Conservation (phyloP, 2,329 filamentous ascomycete genomes). For the Claviceps africana region DNA sequence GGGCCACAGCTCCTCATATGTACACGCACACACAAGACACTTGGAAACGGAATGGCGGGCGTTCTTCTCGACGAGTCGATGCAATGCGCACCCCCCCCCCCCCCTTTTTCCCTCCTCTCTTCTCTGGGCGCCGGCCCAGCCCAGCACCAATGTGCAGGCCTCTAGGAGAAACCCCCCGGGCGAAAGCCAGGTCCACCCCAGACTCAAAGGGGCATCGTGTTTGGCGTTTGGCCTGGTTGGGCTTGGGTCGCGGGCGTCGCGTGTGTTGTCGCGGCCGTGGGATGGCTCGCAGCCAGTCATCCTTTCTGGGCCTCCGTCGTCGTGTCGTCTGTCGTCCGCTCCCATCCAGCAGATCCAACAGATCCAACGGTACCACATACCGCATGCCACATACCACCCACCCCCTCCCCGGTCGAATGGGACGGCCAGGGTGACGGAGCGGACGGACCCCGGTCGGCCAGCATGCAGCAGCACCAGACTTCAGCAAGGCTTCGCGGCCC, state of each 20-base stretch:
- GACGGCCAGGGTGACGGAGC: not conserved
- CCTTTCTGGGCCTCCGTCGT: not conserved
- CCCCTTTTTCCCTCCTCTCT: too few relatives aligned
- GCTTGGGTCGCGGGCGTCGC: conserved; percentile 1
- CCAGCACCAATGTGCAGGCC: not conserved
- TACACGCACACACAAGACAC: not conserved
- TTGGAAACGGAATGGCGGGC: not conserved
- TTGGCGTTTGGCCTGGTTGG: conserved; percentile 1
- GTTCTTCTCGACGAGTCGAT: not conserved
- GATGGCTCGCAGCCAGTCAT: not conserved
- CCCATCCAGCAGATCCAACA: not conserved
- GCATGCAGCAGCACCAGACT: not conserved
- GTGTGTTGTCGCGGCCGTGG: not conserved
- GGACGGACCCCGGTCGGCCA: not conserved
- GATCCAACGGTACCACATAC: not conserved
- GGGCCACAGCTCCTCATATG: not conserved
- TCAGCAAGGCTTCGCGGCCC: not conserved
- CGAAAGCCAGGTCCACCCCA: conserved; percentile 1
- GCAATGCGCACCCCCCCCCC: too few relatives aligned
- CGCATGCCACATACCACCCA: not conserved
- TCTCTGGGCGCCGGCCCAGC: not conserved
- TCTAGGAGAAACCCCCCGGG: not conserved
- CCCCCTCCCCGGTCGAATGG: not conserved
- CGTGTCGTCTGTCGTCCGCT: not conserved
- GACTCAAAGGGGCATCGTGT: not conserved